Conservation (phyloP, 78 protist species). For the Isochrysis galbana region DNA sequence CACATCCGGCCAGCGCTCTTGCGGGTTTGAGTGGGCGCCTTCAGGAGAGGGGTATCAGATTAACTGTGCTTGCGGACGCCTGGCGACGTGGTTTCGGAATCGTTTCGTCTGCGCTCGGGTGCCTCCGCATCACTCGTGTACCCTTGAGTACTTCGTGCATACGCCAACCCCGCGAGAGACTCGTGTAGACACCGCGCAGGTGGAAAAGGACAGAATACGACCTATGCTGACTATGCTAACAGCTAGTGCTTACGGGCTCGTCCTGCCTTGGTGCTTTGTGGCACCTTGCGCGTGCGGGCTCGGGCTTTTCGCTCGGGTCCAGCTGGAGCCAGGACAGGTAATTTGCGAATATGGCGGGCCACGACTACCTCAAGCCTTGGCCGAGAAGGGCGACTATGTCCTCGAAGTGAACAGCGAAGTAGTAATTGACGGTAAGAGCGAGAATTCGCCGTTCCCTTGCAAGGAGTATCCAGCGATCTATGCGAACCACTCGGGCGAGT, state of each 20-base stretch:
- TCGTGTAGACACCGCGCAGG: no score
- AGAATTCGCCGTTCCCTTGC: neutral
- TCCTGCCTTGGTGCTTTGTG: neutral
- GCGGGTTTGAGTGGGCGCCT: no score
- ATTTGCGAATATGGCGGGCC: neutral
- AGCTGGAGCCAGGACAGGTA: neutral
- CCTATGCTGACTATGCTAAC: neutral
- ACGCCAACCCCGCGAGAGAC: no score
- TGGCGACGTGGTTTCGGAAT: no score
- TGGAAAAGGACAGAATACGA: no score
- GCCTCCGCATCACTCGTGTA: no score
- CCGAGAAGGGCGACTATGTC: neutral
- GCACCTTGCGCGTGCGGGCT: neutral
- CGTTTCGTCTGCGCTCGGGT: no score
- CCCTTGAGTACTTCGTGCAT: no score
- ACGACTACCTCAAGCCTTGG: neutral
- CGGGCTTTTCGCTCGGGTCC: neutral
- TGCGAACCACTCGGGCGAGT: neutral
- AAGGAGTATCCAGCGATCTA: neutral
- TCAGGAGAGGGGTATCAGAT: no score
- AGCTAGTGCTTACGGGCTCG: neutral
- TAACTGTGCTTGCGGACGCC: no score
- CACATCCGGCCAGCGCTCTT: no score
- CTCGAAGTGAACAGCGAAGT: neutral
- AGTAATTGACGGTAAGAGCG: neutral